phyloP scores from a whole-genome alignment of 305 asterid genomes.

The Fraxinus ornus region DNA sequence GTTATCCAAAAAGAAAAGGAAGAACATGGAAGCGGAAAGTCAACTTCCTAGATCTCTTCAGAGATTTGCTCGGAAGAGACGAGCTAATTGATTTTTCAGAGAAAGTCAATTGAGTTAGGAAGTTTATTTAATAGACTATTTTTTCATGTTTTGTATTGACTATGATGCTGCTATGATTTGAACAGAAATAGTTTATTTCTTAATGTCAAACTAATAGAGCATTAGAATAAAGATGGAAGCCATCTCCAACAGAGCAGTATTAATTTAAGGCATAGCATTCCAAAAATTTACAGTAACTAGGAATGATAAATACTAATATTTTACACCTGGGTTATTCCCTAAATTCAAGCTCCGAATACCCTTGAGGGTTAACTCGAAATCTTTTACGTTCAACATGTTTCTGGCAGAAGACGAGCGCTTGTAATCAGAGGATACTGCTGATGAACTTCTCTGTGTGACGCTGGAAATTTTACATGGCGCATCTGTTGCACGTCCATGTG shows the following conservation, averaged over 20 bases:
- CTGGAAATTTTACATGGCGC: slow-evolving; percentile 33
- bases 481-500: slow-evolving; percentile 15
- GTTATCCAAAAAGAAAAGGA: slow-evolving; percentile 47
- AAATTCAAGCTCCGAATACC: slow-evolving; percentile 68
- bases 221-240: not conserved
- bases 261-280: not conserved
- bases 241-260: not conserved
- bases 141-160: not conserved
- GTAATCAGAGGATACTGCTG: slow-evolving; percentile 50
- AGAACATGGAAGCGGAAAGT: slow-evolving; percentile 44
- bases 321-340: slow-evolving; percentile 53
- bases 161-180: not conserved
- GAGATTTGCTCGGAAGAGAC: slow-evolving; percentile 51
- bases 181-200: not conserved
- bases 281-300: not conserved
- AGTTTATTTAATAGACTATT: not conserved
- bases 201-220: not conserved
- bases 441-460: slow-evolving; percentile 24
- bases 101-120: not conserved
- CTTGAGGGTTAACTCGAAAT: slow-evolving; percentile 61
- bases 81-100: not conserved
- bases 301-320: slow-evolving; percentile 24
- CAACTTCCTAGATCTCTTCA: slow-evolving; percentile 59
- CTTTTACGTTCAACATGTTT: slow-evolving; percentile 31
- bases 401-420: slow-evolving; percentile 53